phyloP scores from a whole-genome alignment of 2,329 filamentous ascomycete species.

The Neopestalotiopsis rosae region DNA sequence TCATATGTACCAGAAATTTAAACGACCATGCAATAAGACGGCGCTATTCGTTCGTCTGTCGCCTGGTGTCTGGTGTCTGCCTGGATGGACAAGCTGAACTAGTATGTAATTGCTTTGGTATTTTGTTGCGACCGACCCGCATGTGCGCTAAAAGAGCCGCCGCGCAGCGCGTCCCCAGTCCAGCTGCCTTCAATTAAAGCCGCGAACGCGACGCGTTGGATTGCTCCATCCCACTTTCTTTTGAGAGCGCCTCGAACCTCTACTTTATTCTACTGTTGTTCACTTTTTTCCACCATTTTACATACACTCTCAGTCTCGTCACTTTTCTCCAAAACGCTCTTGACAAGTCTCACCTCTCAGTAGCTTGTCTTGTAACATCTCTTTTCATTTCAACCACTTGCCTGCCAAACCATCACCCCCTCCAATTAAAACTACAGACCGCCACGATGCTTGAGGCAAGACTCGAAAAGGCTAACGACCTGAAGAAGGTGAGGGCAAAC shows the following conservation, averaged over 20 bases:
- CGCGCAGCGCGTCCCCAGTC: not conserved
- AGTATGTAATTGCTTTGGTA: not conserved
- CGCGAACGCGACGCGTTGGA: conserved; percentile 7
- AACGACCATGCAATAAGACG: too few species aligned
- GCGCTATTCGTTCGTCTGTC: too few species aligned
- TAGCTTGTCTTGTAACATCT: not conserved
- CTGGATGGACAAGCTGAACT: not conserved
- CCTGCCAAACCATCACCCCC: not conserved
- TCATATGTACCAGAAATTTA: too few species aligned
- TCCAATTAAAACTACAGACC: conserved; percentile 16
- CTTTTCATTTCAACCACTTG: not conserved
- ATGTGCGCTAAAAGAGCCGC: not conserved
- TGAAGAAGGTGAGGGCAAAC: conserved; percentile 80
- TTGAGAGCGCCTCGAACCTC: conserved; percentile 4
- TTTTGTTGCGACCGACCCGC: not conserved
- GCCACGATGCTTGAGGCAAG: conserved; percentile 90
- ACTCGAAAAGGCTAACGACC: conserved; percentile 88
- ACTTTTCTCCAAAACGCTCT: too few species aligned
- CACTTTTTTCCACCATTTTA: not conserved
- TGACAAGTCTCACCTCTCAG: not conserved
- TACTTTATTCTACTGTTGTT: not conserved
- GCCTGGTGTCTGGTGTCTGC: not conserved
- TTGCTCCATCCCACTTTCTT: conserved; percentile 18
- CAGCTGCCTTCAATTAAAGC: conserved; percentile 13
- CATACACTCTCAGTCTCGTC: too few species aligned